Conservation (phyloP, 2,329 filamentous ascomycete species). For the Colletotrichum camelliae region DNA sequence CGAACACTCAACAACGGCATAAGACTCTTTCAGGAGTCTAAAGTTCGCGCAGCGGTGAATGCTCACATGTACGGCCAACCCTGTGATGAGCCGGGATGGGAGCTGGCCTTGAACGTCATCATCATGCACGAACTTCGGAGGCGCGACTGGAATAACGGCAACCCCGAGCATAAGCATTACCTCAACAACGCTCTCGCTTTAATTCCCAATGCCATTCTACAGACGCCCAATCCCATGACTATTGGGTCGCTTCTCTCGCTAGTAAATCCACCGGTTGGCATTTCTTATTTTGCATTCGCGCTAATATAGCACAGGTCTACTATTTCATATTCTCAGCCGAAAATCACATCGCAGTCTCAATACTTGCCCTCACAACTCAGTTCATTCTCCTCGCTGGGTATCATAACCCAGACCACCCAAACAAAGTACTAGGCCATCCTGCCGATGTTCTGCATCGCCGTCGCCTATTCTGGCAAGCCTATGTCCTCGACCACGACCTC, state of each 20-base stretch:
- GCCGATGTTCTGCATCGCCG: background rate
- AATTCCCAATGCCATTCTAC: background rate
- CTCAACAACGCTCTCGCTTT: background rate
- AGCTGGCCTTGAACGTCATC: background rate
- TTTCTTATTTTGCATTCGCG: rapidly evolving
- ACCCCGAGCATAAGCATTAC: background rate
- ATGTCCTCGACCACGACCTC: constrained; percentile 8
- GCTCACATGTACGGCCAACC: background rate
- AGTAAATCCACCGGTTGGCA: background rate
- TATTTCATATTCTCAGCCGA: constrained; percentile 9
- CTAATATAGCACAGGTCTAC: background rate
- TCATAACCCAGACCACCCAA: background rate
- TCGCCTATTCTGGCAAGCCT: constrained; percentile 10
- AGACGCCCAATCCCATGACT: background rate
- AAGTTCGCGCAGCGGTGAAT: background rate
- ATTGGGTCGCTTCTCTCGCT: background rate
- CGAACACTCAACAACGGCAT: background rate
- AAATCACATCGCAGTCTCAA: background rate
- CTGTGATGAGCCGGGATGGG: background rate
- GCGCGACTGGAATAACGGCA: background rate
- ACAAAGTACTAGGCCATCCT: background rate
- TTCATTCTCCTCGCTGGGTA: constrained; percentile 3
- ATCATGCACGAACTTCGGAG: background rate
- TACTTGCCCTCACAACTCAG: background rate
- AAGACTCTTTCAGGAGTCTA: background rate